Percentiles rank a stretch among this genome's conserved stretches.
Conservation (phyloP, 2,329 filamentous ascomycete genomes). For the Botrytis deweyae region DNA sequence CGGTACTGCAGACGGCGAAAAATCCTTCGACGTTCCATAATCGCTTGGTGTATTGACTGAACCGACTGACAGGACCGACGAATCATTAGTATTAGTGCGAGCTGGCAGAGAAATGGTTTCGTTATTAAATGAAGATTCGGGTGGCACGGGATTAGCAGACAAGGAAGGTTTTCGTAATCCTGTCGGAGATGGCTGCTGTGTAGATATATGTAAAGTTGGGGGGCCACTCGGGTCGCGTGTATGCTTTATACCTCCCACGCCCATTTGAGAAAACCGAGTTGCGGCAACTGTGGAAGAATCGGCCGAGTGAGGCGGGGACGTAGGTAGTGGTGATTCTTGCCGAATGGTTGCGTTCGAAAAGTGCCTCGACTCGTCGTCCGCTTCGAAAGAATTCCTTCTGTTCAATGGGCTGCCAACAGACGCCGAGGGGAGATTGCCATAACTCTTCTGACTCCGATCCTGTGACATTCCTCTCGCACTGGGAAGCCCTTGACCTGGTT, state of each 20-base stretch:
- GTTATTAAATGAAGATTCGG: constrained; percentile 3
- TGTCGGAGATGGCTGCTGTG: constrained; percentile 29
- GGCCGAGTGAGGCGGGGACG: constrained; percentile 19
- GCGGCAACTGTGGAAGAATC: constrained; percentile 22
- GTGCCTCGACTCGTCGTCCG: constrained; percentile 51
- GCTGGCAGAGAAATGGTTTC: background rate
- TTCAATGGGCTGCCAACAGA: constrained; percentile 26
- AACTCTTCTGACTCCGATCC: constrained; percentile 33
- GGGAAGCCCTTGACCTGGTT: constrained; percentile 41
- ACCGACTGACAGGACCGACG: constrained; percentile 29
- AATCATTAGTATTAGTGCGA: constrained; percentile 26
- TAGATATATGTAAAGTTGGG: constrained; percentile 32
- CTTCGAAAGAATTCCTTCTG: constrained; percentile 52
- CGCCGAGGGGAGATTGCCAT: constrained; percentile 37
- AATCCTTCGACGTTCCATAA: constrained; percentile 47
- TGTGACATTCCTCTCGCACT: constrained; percentile 20
- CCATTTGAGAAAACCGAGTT: constrained; percentile 38
- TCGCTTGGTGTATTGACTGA: constrained; percentile 36
- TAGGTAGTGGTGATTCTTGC: constrained; percentile 28
- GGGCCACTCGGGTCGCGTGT: constrained; percentile 30
- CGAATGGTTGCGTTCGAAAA: constrained; percentile 43
- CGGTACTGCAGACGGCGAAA: constrained; percentile 52
- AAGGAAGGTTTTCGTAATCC: constrained; percentile 30
- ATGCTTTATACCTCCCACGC: constrained; percentile 23
- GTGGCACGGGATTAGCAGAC: constrained; percentile 4